A percentile compares a stretch with the other conserved stretches of the same genome.
phyloP scores from a whole-genome alignment of 1,284 basidiomycete genomes.

The Apiotrichum mycotoxinovorans region DNA sequence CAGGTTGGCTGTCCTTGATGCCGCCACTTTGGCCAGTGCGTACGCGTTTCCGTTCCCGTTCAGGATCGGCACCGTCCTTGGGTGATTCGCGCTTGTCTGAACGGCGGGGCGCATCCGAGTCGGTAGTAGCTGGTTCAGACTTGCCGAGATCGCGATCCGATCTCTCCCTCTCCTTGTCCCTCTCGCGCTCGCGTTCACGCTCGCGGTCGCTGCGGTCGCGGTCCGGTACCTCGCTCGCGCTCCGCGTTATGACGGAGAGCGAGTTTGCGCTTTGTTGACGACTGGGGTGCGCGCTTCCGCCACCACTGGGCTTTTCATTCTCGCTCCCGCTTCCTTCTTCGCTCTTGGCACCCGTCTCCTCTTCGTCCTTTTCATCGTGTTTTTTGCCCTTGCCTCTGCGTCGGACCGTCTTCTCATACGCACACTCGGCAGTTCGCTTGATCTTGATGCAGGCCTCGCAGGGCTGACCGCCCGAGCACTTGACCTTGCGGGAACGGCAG shows the following conservation, averaged over 20 bases:
- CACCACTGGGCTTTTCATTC: neutral
- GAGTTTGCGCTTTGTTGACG: neutral
- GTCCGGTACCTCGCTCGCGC: neutral
- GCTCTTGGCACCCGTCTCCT: neutral
- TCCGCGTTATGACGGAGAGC: neutral
- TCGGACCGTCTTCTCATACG: slow-evolving; percentile 34
- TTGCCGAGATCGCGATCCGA: neutral
- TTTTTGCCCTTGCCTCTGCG: slow-evolving; percentile 37
- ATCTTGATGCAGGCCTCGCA: slow-evolving; percentile 36
- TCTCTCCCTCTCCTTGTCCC: neutral
- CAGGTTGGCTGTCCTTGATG: neutral
- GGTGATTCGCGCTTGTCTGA: neutral
- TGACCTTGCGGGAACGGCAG: slow-evolving; percentile 39
- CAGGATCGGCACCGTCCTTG: neutral
- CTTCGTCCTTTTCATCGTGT: neutral
- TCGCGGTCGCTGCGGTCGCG: neutral
- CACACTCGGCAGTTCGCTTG: slow-evolving; percentile 29
- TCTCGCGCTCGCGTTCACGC: neutral
- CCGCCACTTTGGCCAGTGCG: neutral
- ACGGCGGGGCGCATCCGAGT: neutral
- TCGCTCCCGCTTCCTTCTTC: slow-evolving; percentile 1
- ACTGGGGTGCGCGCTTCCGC: neutral
- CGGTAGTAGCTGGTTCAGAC: neutral
- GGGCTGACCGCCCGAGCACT: slow-evolving; percentile 38
- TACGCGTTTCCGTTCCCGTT: neutral